phyloP scores from a whole-genome alignment of 768 basidiomycete genomes.

The Terana coerulea region DNA sequence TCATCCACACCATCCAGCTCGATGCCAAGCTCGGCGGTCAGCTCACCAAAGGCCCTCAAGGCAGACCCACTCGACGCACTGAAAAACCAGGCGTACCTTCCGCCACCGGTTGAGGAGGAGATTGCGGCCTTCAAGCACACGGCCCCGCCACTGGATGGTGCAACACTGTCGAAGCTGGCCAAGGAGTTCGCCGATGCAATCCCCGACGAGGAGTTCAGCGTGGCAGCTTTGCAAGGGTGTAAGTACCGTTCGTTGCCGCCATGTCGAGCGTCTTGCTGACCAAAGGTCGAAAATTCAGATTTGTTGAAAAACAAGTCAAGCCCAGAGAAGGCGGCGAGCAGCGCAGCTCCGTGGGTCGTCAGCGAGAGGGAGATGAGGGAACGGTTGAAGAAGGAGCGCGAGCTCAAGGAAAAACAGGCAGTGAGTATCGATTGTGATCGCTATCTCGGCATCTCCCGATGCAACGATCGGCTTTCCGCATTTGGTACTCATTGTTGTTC shows the following conservation, averaged over 20 bases:
- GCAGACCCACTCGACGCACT: slow-evolving; percentile 17
- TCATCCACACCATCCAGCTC: neutral
- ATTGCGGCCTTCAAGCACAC: slow-evolving; percentile 56
- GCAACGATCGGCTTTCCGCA: neutral
- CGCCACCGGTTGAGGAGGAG: slow-evolving; percentile 61
- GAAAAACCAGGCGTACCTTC: slow-evolving; percentile 43
- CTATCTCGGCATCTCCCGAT: slow-evolving; percentile 11
- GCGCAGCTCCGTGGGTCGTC: slow-evolving; percentile 67
- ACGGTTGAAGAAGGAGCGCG: slow-evolving; percentile 65
- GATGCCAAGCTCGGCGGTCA: slow-evolving; percentile 2
- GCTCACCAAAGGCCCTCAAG: slow-evolving; percentile 14
- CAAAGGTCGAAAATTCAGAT: slow-evolving; percentile 39
- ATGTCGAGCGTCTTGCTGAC: slow-evolving; percentile 12
- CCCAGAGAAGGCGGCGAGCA: slow-evolving; percentile 70
- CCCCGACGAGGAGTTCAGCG: slow-evolving; percentile 83
- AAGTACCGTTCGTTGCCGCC: slow-evolving; percentile 45
- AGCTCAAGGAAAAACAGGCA: slow-evolving; percentile 62
- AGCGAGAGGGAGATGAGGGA: slow-evolving; percentile 74
- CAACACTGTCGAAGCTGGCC: slow-evolving; percentile 63
- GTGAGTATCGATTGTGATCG: slow-evolving; percentile 38
- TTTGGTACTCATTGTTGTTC: slow-evolving; percentile 7
- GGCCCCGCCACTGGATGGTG: slow-evolving; percentile 61
- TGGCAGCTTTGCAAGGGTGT: slow-evolving; percentile 90
- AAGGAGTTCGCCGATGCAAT: slow-evolving; percentile 77
- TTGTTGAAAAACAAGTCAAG: slow-evolving; percentile 81